phyloP scores from a whole-genome alignment of 1,284 basidiomycete genomes.

The Anthracocystis walkeri region DNA sequence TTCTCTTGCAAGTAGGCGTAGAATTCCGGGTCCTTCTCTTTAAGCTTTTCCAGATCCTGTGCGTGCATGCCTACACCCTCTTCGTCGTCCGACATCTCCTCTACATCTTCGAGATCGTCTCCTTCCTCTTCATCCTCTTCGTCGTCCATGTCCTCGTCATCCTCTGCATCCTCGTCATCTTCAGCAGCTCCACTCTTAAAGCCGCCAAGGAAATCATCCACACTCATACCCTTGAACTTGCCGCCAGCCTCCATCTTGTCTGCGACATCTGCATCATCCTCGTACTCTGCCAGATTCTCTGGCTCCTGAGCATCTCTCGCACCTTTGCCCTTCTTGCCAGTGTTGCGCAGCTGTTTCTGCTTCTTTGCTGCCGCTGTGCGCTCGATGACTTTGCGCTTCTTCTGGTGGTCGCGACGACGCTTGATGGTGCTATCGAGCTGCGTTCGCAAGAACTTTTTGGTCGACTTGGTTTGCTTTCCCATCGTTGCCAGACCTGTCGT shows the following conservation, averaged over 20 bases:
- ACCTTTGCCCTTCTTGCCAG: slow-evolving; percentile 35
- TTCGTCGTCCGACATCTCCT: slow-evolving; percentile 59
- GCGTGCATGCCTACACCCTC: slow-evolving; percentile 73
- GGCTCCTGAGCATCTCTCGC: slow-evolving; percentile 20
- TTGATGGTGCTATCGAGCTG: slow-evolving; percentile 64
- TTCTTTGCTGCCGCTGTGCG: slow-evolving; percentile 45
- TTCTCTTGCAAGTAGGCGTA: slow-evolving; percentile 98
- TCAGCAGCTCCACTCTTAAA: slow-evolving; percentile 56
- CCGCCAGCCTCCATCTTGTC: slow-evolving; percentile 28
- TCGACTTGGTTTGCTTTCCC: slow-evolving; percentile 65
- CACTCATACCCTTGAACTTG: slow-evolving; percentile 57
- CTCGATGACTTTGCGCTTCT: slow-evolving; percentile 61
- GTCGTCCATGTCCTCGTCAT: slow-evolving; percentile 54
- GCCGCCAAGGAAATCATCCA: slow-evolving; percentile 67
- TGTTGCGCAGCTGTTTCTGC: slow-evolving; percentile 45
- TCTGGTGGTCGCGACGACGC: slow-evolving; percentile 59
- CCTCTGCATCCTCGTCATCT: slow-evolving; percentile 40
- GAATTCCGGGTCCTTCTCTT: slow-evolving; percentile 96
- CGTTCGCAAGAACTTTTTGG: slow-evolving; percentile 65
- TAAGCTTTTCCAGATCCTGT: slow-evolving; percentile 86
- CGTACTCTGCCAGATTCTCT: slow-evolving; percentile 42
- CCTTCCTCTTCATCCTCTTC: slow-evolving; percentile 42
- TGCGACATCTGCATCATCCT: slow-evolving; percentile 36
- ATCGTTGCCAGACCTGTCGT: slow-evolving; percentile 29
- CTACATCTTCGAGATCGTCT: slow-evolving; percentile 59